Base-by-base conservation (phyloP, 345 rosid genomes). In the Combretum micranthum region DNA sequence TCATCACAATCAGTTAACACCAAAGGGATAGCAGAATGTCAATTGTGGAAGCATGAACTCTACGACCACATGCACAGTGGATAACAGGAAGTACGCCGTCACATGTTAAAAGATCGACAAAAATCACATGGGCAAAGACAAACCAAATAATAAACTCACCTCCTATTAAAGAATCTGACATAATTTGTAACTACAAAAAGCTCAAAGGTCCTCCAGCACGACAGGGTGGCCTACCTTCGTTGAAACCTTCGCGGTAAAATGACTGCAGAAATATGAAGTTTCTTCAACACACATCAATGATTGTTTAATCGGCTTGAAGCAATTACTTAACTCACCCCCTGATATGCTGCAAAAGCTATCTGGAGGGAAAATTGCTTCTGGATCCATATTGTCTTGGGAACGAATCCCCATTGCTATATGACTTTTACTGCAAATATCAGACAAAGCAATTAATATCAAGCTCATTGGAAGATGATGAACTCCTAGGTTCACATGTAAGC, bases 331-430 rank as follows among this genome's bases (percentile, higher is more conserved):
- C 47, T 64, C 79, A 93, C 99, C 84, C 80, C 77, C 76, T 64
- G 69, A 55, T 58, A 79, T 72, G 44, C 76, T 56, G 69, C 80
- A 66, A 73, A 74, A 77, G 71, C 90, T 76, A 55, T 62, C 71
- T 3, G 67, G 70, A 45, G 86, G 68, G 42, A 93, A 85, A 21
- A 72, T 74, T 39, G 61, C 47, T 17, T 70, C 64, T 16, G 90
- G 83, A 63, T 83, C 83, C 56, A 64, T 17, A 1, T 59, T 62
- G 69, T 84, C 74, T 71, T 80, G 90, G 42, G 83, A 67, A 59
- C 70, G 47, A 55, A 85, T 65, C 19, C 50, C 67, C 61, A 5
- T 62, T 57, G 74, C 73, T 51, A 85, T 20, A 3, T 55, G 62
- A 68, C 59, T 64, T 72, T 83, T 87, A 57, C 99, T 93, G 86